phyloP scores from a whole-genome alignment of 768 basidiomycete genomes.

The Termitomyces sp. region DNA sequence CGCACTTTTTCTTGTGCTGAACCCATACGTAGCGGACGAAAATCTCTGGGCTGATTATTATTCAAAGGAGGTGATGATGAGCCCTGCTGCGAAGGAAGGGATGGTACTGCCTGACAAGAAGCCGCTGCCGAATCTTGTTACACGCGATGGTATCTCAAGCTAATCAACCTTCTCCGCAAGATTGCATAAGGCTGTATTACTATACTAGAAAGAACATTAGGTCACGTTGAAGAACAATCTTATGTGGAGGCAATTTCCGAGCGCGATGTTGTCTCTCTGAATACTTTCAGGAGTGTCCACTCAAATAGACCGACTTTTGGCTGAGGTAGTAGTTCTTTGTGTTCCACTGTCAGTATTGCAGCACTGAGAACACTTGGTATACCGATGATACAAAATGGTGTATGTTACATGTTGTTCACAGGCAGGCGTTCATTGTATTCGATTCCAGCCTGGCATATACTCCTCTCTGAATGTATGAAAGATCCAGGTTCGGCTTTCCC shows the following conservation, averaged over 20 bases:
- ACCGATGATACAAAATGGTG: background rate
- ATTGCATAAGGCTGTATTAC: background rate
- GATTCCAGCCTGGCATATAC: background rate
- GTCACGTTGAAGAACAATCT: background rate
- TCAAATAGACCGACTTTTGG: background rate
- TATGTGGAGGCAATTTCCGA: background rate
- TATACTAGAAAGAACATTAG: background rate
- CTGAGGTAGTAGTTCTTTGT: background rate
- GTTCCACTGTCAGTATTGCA: too few relatives aligned
- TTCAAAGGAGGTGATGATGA: conserved; percentile 41
- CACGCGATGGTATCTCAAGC: conserved; percentile 27
- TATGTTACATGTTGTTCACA: background rate
- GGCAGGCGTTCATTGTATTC: background rate
- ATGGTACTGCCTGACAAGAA: conserved; percentile 46
- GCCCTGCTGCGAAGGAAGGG: conserved; percentile 29
- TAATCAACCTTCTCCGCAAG: background rate
- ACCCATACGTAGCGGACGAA: conserved; percentile 38
- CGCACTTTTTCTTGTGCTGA: conserved; percentile 33
- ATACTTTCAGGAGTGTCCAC: background rate
- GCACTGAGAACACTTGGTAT: background rate
- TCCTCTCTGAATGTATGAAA: conserved; percentile 1
- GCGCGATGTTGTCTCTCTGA: background rate
- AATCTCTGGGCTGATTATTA: conserved; percentile 43
- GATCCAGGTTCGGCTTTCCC: background rate
- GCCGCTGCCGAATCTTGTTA: conserved; percentile 36